Conservation (phyloP, 169 alveolate species). For the Plasmodium cynomolgi region DNA sequence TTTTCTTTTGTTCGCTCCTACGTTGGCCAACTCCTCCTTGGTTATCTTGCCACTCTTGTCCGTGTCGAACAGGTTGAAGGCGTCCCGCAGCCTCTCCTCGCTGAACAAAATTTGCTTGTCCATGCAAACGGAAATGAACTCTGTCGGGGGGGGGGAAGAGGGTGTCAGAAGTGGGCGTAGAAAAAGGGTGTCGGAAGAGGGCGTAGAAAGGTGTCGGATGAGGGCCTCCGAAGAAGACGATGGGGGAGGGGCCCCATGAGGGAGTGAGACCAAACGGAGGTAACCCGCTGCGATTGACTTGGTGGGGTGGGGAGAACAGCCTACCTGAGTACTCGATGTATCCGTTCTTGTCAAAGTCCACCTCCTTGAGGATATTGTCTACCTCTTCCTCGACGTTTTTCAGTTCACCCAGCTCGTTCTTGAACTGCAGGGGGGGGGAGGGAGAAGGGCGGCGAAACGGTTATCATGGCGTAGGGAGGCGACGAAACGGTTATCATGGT, state of each 20-base stretch:
- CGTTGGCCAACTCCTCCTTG: conserved; percentile 81
- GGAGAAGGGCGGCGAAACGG: background rate
- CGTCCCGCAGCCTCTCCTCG: conserved; percentile 84
- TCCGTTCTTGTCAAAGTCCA: conserved; percentile 96
- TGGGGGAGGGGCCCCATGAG: background rate
- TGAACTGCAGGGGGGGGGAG: background rate
- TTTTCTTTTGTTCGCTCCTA: background rate
- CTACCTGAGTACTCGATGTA: conserved; percentile 93
- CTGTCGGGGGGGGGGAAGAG: conserved; percentile 54
- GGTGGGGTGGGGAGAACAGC: background rate
- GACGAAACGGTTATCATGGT: too few species aligned
- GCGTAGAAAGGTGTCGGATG: background rate
- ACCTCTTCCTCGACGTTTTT: conserved; percentile 93
- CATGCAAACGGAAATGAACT: conserved; percentile 90
- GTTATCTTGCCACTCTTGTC: conserved; percentile 88
- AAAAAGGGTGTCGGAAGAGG: background rate
- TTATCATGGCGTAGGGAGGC: background rate
- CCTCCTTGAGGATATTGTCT: conserved; percentile 91
- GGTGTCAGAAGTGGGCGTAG: background rate
- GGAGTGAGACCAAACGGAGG: too few species aligned
- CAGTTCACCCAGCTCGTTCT: conserved; percentile 60
- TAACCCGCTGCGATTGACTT: background rate
- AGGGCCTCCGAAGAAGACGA: too few species aligned
- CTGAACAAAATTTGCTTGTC: conserved; percentile 85
- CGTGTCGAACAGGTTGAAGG: conserved; percentile 85